These are phyloP conservation scores for Candida orba DNA, from an alignment of 805 yeast genomes.

Conservation along the genomic window DNA sequence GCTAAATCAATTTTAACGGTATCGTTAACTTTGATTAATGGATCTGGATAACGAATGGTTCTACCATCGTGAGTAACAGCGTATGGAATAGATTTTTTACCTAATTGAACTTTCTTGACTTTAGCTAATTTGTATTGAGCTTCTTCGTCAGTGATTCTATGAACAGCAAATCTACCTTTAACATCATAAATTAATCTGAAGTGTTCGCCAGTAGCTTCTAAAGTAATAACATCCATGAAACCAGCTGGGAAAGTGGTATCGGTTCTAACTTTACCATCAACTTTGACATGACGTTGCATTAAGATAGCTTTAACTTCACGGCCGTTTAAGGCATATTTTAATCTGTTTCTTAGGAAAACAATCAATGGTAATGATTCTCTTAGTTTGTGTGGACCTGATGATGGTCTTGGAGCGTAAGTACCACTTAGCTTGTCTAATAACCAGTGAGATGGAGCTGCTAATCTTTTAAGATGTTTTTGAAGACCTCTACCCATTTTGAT, in stretches of 20 bases:
- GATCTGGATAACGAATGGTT: constrained; percentile 99
- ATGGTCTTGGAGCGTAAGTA: constrained; percentile 99
- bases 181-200: constrained; percentile 98
- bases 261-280: constrained; percentile 99
- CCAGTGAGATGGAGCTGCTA: constrained; percentile 99
- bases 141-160: constrained; percentile 99
- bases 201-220: constrained; percentile 98
- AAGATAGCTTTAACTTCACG: constrained; percentile 97
- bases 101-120: constrained; percentile 96
- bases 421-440: constrained; percentile 99
- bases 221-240: constrained; percentile 96
- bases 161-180: constrained; percentile 99
- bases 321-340: constrained; percentile 98
- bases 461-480: constrained; percentile 98
- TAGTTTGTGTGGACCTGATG: constrained; percentile 99
- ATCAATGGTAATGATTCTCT: constrained; percentile 97
- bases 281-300: constrained; percentile 97
- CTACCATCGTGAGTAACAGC: constrained; percentile 99
- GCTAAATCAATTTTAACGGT: constrained; percentile 96
- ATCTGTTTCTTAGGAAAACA: constrained; percentile 96
- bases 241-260: constrained; percentile 99
- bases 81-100: constrained; percentile 98
- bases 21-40: constrained; percentile 93
- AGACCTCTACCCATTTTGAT: constrained; percentile 22
- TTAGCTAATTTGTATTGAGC: constrained; percentile 97